Base-by-base conservation (phyloP, 805 yeast species). In the Metschnikowia baotianmanensis region DNA sequence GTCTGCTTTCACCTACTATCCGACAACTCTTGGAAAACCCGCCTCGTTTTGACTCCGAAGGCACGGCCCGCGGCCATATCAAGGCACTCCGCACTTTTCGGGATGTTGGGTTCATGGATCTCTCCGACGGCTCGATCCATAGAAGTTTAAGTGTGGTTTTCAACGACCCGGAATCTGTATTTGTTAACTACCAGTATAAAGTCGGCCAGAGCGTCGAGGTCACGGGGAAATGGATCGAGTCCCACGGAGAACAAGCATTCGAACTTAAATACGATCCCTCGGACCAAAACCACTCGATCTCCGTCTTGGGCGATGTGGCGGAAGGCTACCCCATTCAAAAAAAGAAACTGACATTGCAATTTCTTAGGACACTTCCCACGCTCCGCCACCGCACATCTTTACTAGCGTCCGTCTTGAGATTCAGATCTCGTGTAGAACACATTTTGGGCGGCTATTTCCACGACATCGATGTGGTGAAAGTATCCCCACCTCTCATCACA, bases 401-500 rank as follows among this genome's bases (percentile, higher is more conserved):
- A n/a, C 61, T 83, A 28, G 75, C 86, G 1, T 76, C 90, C 1
- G 62, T 87, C 1, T 53, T 89, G 44, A 70, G 96, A 46, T 76
- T 85, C 48, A 71, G 98, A 51, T 86, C 96, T 0, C 67, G 66
- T 33, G 68, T 86, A 1, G 88, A 87, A 50, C 48, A 65, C 1
- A 59, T 68, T 22, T 51, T 89, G 6, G 62, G 71, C 29, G 65
- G 65, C 3, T 86, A 77, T 51, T 86, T 87, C 58, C 63, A 69
- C 15, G 40, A 55, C 0, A 52, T 72, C 15, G 74, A 74, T 11
- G 88, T 86, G 50, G 63, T 72, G 11, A 90, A 87, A 64, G 88
- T 86, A 0, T 71, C 81, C 19, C 95, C 98, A 3, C 99, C 99
- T 6, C 53, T 91, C 10, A 65, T 91, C 17, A 93, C 99, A 0